Evolutionary conservation across 768 basidiomycete species (phyloP), one percentile per base, ranked within the genome.

Genomic region (Auriscalpium orientale): DNA sequence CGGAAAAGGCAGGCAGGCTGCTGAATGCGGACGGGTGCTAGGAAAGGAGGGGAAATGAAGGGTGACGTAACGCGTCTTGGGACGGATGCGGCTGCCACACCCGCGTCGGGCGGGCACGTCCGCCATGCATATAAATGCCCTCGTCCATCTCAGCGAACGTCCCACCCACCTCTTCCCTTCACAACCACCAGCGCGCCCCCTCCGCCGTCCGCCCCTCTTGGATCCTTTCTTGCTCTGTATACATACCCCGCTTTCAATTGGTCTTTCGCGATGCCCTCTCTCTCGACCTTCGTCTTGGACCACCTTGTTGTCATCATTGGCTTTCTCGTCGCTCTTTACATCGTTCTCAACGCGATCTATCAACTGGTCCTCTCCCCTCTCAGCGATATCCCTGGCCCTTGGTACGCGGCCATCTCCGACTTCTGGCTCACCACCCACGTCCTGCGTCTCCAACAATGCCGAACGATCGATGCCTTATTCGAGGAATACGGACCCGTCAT

Each of bases 401-500:
- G 86, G 86, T 85, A 86, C 65, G 85, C 84, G 36, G 84, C 85
- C 56, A 70, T 85, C 56, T 85, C 85, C 56, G 76, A 84, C 63
- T 66, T 85, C 51, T 87, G 83, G 82, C 79, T 88, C 51, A 81
- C 77, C 6, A 76, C 77, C 54, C 84, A 87, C 65, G 79, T 83
- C 60, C 71, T 88, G 53, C 82, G 85, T 38, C 80, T 87, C 51
- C 79, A 79, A 61, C 84, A 86, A 74, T 87, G 85, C 76, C 82
- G 80, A 65, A 76, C 72, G 20, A 75, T 87, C 61, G 82, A 89
- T 55, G 68, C 70, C 28, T 76, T 88, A 46, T 85, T 88, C 64
- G 78, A 85, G 61, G 70, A 65, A 46, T 88, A 89, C 66, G 87
- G 87, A 40, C 86, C 87, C 12, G 82, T 88, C 58, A 86, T 89